Conservation (phyloP, 352 stramenopile species). For the Phytophthora ohioensis region DNA sequence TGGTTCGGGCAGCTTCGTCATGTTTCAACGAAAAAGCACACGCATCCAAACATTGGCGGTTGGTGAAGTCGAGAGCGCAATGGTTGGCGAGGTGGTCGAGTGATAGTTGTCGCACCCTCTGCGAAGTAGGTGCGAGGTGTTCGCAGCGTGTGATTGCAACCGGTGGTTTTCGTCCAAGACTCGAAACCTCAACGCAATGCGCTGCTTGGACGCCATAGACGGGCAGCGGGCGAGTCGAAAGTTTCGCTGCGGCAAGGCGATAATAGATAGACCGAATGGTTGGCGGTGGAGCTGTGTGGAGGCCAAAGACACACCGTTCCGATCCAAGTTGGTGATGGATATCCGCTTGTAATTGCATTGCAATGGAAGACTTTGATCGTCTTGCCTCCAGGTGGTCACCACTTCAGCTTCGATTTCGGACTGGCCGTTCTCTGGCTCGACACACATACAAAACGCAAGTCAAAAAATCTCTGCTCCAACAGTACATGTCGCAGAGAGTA, state of each 20-base stretch:
- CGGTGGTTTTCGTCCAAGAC: too few species aligned
- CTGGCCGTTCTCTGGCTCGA: neutral
- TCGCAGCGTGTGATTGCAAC: too few species aligned
- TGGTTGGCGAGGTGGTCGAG: neutral
- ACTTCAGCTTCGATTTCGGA: too few species aligned
- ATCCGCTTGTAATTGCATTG: neutral
- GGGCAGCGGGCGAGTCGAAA: constrained; percentile 1
- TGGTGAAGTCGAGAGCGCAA: neutral
- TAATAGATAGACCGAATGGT: neutral
- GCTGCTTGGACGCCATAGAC: constrained; percentile 4
- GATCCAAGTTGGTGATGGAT: too few species aligned
- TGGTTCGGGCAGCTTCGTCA: constrained; percentile 15
- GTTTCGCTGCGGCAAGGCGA: neutral
- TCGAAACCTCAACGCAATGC: too few species aligned
- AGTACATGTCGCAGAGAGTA: constrained; percentile 3
- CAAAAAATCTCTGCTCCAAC: neutral
- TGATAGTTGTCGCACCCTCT: neutral
- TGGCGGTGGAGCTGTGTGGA: neutral
- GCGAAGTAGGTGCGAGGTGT: neutral
- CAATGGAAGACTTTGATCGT: too few species aligned
- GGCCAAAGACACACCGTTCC: neutral
- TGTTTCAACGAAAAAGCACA: constrained; percentile 10
- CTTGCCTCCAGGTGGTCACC: too few species aligned
- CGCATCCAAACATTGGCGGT: constrained; percentile 6
- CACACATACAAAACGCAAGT: neutral